Conservation (phyloP, 768 basidiomycete species). For the Udeniomyces megalosporus region DNA sequence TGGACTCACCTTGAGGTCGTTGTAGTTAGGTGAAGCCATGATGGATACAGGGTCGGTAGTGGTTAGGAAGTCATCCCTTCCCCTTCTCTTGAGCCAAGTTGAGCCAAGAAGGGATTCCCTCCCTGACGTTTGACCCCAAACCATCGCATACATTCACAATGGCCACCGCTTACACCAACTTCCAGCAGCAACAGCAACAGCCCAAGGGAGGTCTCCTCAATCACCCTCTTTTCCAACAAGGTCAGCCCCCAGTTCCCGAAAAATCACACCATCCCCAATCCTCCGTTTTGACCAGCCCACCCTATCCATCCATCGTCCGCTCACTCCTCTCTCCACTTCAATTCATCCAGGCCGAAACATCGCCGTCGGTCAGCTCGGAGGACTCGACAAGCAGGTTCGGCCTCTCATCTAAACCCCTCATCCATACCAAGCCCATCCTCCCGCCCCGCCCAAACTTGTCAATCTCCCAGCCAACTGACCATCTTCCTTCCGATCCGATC, state of each 20-base stretch:
- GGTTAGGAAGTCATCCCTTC: not conserved
- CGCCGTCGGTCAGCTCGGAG: conserved; percentile 62
- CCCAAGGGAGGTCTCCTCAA: conserved; percentile 43
- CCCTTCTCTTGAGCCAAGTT: not conserved
- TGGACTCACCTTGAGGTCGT: conserved; percentile 19
- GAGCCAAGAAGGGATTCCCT: no score
- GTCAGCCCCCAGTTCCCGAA: not conserved
- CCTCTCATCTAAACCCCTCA: not conserved
- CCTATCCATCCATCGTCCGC: conserved; percentile 24
- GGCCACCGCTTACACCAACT: no score
- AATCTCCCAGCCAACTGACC: not conserved
- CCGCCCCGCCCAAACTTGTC: no score
- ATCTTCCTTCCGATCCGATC: not conserved
- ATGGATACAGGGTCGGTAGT: not conserved
- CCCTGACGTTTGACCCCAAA: not conserved
- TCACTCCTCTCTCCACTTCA: not conserved
- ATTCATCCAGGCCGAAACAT: conserved; percentile 35
- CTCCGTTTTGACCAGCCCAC: not conserved
- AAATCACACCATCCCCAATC: not conserved
- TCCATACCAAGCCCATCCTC: not conserved
- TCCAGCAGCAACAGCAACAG: no score
- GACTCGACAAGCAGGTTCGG: conserved; percentile 93
- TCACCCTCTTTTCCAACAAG: conserved; percentile 68
- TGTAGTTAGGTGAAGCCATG: conserved; percentile 13
- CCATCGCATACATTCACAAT: not conserved